Percentiles rank a stretch among this genome's conserved stretches.
These are phyloP conservation scores for Heliamphora exappendiculata DNA, from an alignment of 148 eudicot species.

Conservation along the genomic window DNA sequence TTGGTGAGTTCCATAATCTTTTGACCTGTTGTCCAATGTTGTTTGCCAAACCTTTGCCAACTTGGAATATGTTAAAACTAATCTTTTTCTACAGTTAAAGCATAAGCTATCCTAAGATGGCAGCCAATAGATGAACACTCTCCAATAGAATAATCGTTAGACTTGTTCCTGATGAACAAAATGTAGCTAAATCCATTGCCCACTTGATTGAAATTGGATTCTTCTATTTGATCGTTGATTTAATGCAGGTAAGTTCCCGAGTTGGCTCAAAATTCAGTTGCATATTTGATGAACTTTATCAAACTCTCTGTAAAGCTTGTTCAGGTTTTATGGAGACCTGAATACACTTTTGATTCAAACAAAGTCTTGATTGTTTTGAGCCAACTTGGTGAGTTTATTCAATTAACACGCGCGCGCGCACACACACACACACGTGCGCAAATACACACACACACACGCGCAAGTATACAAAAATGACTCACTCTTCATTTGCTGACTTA, in stretches of 20 bases:
- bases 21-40: not conserved
- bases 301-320: conserved; percentile 40
- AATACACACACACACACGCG: too few relatives aligned
- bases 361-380: conserved; percentile 43
- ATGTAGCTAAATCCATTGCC: not conserved
- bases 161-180: not conserved
- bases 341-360: conserved; percentile 39
- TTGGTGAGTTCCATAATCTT: conserved; percentile 41
- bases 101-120: not conserved
- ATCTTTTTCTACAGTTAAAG: not conserved
- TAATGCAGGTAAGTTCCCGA: conserved; percentile 60
- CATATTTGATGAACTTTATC: conserved; percentile 53
- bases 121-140: not conserved
- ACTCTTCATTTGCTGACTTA: not conserved
- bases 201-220: conserved; percentile 13
- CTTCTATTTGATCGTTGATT: conserved; percentile 35
- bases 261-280: conserved; percentile 70
- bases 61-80: not conserved
- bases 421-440: too few relatives aligned
- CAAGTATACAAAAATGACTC: not conserved
- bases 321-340: conserved; percentile 65
- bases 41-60: not conserved
- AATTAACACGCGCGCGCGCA: not conserved
- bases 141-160: not conserved
- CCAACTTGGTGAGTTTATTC: conserved; percentile 65